Evolutionary conservation across 1,284 basidiomycete species (phyloP), one percentile per base, ranked within the genome.

Genomic region (Marasmius fiardii): DNA sequence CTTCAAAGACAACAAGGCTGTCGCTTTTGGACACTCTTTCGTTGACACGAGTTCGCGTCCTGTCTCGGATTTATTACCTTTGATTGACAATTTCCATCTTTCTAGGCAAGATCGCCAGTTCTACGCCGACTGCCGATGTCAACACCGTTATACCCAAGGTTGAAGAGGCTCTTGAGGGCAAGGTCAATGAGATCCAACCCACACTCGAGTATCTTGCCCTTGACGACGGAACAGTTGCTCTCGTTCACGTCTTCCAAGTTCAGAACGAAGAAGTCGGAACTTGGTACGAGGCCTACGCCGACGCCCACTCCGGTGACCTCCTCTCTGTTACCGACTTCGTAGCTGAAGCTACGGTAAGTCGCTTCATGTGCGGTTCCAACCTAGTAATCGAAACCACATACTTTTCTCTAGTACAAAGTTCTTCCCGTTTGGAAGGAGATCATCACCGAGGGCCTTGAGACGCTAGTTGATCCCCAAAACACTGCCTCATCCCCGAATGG

Each of bases 241-340:
- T 81, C 47, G 72, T 69, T 5, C 71, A 82, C 58, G 79, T 83
- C 51, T 65, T 80, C 53, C 78, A 82, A 66, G 76, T 84, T 51
- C 77, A 79, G 65, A 80, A 80, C 57, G 74, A 77, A 18, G 69
- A 68, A 59, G 70, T 74, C 34, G 75, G 78, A 55, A 74, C 76
- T 26, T 86, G 82, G 82, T 78, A 78, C 63, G 80, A 86, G 69
- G 84, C 81, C 0, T 83, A 81, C 64, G 78, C 86, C 50, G 81
- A 85, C 58, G 80, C 81, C n/a, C 75, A 79, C 60, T 69, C 74
- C 26, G 80, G 80, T 21, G 75, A 82, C 45, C 66, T 86, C 34
- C 64, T 83, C 16, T 73, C 75, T 31, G 72, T 83, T n/a, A 77
- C 76, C 50, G 82, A 86, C 65, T 87, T 79, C 58, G 76, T 78